Conservation (phyloP, 2,329 filamentous ascomycete species). For the Claviceps quebecensis region DNA sequence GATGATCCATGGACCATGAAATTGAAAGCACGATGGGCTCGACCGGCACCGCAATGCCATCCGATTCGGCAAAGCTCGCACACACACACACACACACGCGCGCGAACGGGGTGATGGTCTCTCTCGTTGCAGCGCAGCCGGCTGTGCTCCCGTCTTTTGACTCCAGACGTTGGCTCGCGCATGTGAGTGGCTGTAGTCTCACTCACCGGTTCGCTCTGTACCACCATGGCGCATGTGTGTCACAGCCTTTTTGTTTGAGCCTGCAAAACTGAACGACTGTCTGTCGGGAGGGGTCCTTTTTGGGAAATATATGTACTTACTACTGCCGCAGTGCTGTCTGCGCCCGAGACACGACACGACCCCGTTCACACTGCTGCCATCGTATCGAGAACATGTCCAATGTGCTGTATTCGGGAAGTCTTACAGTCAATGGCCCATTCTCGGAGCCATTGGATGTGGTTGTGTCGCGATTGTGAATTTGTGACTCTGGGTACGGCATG, state of each 20-base stretch:
- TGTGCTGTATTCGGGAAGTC: background rate
- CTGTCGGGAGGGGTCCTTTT: background rate
- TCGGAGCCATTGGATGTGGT: background rate
- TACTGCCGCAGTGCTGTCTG: background rate
- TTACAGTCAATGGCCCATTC: background rate
- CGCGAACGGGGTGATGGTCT: background rate
- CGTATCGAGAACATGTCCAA: background rate
- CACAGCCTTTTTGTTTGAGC: background rate
- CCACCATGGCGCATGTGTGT: background rate
- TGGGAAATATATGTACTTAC: background rate
- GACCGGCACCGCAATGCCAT: background rate
- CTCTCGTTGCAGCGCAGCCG: background rate
- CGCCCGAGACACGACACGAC: background rate
- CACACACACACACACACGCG: background rate
- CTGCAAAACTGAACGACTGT: background rate
- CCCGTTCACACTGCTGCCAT: background rate
- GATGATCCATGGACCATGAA: no score
- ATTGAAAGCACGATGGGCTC: no score
- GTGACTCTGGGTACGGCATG: background rate
- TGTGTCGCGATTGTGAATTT: background rate
- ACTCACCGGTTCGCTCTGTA: slow-evolving; percentile 1
- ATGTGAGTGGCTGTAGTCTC: background rate
- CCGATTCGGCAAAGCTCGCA: background rate
- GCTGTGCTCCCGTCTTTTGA: background rate
- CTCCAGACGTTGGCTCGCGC: background rate